phyloP scores from a whole-genome alignment of 2,329 filamentous ascomycete species.

The Diaporthe ilicicola region DNA sequence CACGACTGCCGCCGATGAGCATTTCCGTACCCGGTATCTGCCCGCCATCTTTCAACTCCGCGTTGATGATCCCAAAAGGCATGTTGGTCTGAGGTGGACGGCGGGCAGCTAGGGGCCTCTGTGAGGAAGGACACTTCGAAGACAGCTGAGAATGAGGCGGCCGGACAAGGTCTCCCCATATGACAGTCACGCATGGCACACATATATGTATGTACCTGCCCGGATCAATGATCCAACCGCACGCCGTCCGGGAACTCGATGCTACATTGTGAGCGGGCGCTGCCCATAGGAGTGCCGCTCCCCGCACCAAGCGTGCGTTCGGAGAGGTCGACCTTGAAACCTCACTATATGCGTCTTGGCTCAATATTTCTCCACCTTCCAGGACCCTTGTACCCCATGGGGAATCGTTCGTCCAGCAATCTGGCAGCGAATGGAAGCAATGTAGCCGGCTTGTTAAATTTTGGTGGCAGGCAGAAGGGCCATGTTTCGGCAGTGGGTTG shows the following conservation, averaged over 20 bases:
- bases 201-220: background rate
- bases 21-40: conserved; percentile 40
- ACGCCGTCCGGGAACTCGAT: background rate
- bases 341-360: conserved; percentile 3
- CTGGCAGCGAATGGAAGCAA: conserved; percentile 5
- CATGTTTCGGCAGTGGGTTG: background rate
- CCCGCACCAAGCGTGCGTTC: conserved; percentile 16
- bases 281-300: background rate
- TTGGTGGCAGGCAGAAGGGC: background rate
- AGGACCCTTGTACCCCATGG: background rate
- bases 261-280: conserved; percentile 7
- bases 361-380: background rate
- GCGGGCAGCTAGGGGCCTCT: too few species aligned
- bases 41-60: conserved; percentile 30
- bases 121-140: background rate
- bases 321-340: conserved; percentile 3
- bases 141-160: background rate
- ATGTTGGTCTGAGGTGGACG: conserved; percentile 18
- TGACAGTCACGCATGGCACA: background rate
- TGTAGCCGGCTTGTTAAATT: conserved; percentile 8
- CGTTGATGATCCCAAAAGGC: conserved; percentile 41
- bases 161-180: background rate
- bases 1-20: conserved; percentile 36
- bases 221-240: conserved; percentile 26
- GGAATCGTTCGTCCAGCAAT: background rate